These are phyloP conservation scores for Gillenia trifoliata DNA, from an alignment of 306 rosid species.

Conservation along the genomic window DNA sequence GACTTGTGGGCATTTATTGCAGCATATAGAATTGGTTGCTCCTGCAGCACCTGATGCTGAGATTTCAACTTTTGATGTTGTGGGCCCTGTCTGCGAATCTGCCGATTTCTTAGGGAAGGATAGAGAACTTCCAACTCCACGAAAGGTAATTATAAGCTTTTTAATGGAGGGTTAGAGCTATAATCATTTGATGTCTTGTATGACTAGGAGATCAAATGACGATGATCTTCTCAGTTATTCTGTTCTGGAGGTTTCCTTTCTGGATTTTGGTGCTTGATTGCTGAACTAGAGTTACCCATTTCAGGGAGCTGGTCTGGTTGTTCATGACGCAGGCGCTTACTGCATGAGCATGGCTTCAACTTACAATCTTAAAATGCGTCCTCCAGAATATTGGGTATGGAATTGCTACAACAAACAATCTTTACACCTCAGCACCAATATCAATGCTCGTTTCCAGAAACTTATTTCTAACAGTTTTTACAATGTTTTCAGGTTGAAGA, in stretches of 20 bases:
- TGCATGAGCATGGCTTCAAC: constrained; percentile 99
- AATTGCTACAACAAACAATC: background rate
- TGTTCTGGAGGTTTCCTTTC: background rate
- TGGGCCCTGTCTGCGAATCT: constrained; percentile 66
- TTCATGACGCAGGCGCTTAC: constrained; percentile 95
- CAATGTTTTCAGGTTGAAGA: constrained; percentile 55
- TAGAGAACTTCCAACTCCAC: constrained; percentile 50
- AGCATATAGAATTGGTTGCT: constrained; percentile 93
- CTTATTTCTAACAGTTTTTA: background rate
- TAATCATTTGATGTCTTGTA: background rate
- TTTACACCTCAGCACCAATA: background rate
- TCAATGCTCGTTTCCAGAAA: background rate
- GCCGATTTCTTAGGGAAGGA: constrained; percentile 59
- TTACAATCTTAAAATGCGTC: constrained; percentile 93
- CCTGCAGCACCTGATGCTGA: constrained; percentile 52
- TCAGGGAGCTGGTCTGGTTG: constrained; percentile 92
- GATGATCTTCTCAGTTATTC: background rate
- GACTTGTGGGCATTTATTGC: constrained; percentile 25
- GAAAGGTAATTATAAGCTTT: constrained; percentile 21
- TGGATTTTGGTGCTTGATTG: constrained; percentile 1
- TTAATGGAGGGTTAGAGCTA: background rate
- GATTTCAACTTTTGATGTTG: constrained; percentile 49
- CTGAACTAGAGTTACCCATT: constrained; percentile 19
- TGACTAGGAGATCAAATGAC: background rate
- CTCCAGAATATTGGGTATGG: constrained; percentile 89